Base-by-base conservation (phyloP, 225 moss, liverwort and hornwort genomes). In the Sphagnum tenellum region DNA sequence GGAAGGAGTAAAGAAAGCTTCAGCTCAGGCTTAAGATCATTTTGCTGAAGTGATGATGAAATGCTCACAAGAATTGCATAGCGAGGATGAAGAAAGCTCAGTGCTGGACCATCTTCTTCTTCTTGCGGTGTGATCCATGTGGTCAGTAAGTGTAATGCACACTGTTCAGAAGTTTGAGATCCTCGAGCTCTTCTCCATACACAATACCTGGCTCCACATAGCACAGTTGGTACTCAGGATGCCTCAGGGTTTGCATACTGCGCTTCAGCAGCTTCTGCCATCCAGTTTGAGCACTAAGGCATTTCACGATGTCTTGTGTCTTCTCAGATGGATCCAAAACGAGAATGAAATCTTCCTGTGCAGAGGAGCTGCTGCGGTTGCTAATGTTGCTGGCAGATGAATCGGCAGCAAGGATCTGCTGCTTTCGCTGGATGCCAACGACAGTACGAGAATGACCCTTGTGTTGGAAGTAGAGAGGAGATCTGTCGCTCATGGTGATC, bases 381-480 rank as follows among this genome's bases (percentile, higher is more conserved):
- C 74, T 5, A 6, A 51, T 0, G 64, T 64, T 8, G 66, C 80
- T 12, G 63, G 67, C 57, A 29, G 29, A 29, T 29, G 29, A 29
- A 29, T 29, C 29, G 29, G 29, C 29, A 29, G 29, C 29, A 29
- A 29, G 29, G 29, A 29, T 29, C 62, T 48, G 66, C 60, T 69
- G 72, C 66, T 69, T 72, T 44, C 74, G 78, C 68, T 90, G 75
- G 29, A 90, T 88, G 9, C 89, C 89, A 45, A 90, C 85, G 46
- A 90, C 88, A 45, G 89, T 90, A 67, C 85, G 82, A 44, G 89
- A 90, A 74, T 90, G 89, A 7, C 89, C 89, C 51, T 78, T 70
- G 57, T 90, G 89, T 62, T 90, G 89, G 59, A 90, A 90, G 69
- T 90, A 90, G 55, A 90, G 66, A 4, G 89, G 89, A 62, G 89